Evolutionary conservation across 1,139 yeast genomes (phyloP), one percentile per base, ranked within the genome.

Genomic region (Petasospora fabianii): DNA sequence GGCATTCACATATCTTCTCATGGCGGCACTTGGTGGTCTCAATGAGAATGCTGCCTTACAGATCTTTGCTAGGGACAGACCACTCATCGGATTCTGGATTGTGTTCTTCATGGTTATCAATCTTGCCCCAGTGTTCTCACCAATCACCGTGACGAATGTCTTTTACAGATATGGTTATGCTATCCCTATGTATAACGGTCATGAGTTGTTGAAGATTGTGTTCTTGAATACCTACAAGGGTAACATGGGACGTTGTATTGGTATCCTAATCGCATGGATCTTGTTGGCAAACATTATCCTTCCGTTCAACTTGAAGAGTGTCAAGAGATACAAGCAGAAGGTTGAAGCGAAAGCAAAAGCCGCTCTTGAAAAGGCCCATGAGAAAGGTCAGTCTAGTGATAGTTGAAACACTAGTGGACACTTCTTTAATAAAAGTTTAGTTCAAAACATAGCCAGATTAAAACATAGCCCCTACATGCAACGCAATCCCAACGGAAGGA

Each of bases 91-190:
- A 2, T 71, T 77, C 38, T 80, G 85, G 84, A 65, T 81, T 55
- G 66, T 79, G 44, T 67, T 73, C 46, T 73, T 77, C 70, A 75
- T 80, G 55, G 72, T 78, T 33, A 37, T 67, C 27, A 81, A 80
- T 50, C 65, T 80, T 24, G 62, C 85, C 0, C 75, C 82, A 4
- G 71, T 84, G 0, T 75, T 78, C 51, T 69, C 75, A 24, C 77
- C 88, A 0, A 56, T 80, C 49, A 77, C 65, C 2, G 58, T 82
- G 34, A 58, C 66, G 32, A 77, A 79, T 6, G 53, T 56, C 18
- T 77, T 81, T 44, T 83, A 68, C 59, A 60, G 77, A 30, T 78
- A 74, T 55, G 87, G 88, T 2, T 78, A 78, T 52, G 81, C 77
- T 4, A 61, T 77, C 60, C 90, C 90, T 0, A 69, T 82, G 51